Conservation (phyloP, 441 rosid genomes). For the Erysimum cheiri region DNA sequence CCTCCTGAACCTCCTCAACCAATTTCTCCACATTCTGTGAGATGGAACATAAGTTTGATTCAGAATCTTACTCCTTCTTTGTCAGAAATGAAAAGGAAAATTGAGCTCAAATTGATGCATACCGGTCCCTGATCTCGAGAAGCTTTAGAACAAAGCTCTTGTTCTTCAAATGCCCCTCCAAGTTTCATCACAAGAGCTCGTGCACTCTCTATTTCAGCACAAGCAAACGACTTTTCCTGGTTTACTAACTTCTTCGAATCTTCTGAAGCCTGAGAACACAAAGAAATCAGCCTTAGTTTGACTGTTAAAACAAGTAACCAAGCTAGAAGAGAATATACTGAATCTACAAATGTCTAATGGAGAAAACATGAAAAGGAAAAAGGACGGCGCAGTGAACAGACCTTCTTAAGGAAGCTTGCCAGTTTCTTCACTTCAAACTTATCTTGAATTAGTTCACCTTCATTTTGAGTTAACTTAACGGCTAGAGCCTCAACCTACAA, state of each 20-base stretch:
- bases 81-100: conserved; percentile 5
- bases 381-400: conserved; percentile 10
- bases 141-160: conserved; percentile 69
- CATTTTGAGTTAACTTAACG: conserved; percentile 82
- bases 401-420: conserved; percentile 83
- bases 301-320: not conserved
- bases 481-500: conserved; percentile 83
- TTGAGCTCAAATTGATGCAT: not conserved
- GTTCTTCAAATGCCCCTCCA: conserved; percentile 91
- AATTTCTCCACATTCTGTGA: conserved; percentile 76
- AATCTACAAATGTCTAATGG: not conserved
- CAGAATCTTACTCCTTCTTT: not conserved
- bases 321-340: not conserved
- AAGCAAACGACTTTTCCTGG: conserved; percentile 96
- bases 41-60: conserved; percentile 16
- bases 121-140: conserved; percentile 65
- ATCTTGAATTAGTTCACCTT: conserved; percentile 85
- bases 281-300: conserved; percentile 5
- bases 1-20: conserved; percentile 88
- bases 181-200: conserved; percentile 89
- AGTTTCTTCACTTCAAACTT: conserved; percentile 85
- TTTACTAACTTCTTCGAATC: conserved; percentile 92
- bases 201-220: conserved; percentile 99
- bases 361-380: conserved; percentile 1
- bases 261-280: conserved; percentile 45